Evolutionary conservation across 306 rosid genomes (phyloP), one percentile per base, ranked within the genome.

Genomic region (Malus sieversii): DNA sequence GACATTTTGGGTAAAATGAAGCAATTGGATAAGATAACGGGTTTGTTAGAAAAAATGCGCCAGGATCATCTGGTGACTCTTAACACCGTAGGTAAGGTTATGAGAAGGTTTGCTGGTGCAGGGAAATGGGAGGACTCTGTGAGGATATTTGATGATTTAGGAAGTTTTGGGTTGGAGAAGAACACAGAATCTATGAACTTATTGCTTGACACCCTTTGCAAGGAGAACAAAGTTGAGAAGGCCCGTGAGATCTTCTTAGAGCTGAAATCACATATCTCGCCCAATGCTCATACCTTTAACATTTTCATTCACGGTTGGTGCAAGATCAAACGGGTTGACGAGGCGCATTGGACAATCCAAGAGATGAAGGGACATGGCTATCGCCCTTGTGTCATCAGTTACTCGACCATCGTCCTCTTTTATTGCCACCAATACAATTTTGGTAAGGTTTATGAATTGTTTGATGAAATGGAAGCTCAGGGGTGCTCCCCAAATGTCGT

Each of bases 231-330:
- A 48, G 95, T 92, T 27, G 87, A 85, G 77, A 86, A 84, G 76
- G 96, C 95, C 22, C 97, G 96, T 1, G 75, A 74, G 11, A 70
- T 92, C 42, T 90, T 83, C 84, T 69, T 82, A 80, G 85, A 94
- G 78, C 84, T 91, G 66, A 94, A 88, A 82, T 82, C 79, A 15
- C 85, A 92, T 75, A 86, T 94, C 73, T 72, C 85, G 10, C 93
- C 98, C 2, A 84, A 84, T 75, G 96, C 89, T 77, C 77, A 84
- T 86, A 90, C 97, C 3, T 94, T 90, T 58, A 94, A 92, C 79
- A 92, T 88, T 79, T 84, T 92, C 65, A 87, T 92, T 76, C 96
- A 91, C 30, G 98, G 98, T 38, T 94, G 97, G 97, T 92, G 95
- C 91, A 91, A 94, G 75, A 62, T 84, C 42, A 73, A 81, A 20